phyloP scores from a whole-genome alignment of 805 yeast genomes.

The Saccharomycopsis sp. region DNA sequence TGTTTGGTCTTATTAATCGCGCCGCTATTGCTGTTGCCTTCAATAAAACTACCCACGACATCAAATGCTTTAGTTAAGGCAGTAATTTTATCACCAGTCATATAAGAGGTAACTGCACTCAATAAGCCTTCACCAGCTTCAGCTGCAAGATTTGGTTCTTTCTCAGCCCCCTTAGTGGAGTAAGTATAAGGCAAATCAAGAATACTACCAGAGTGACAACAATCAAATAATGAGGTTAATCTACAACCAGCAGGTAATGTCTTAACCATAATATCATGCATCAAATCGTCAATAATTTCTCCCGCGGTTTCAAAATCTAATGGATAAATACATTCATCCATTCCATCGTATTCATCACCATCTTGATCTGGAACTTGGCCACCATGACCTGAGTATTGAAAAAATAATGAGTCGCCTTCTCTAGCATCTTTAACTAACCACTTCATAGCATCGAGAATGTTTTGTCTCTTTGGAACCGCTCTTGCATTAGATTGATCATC shows the following conservation, averaged over 20 bases:
- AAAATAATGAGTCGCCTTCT: constrained; percentile 60
- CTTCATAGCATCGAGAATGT: constrained; percentile 61
- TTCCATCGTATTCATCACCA: constrained; percentile 60
- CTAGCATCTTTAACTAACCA: constrained; percentile 65
- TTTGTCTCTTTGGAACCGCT: constrained; percentile 50
- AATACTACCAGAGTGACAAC: constrained; percentile 82
- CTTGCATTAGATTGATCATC: constrained; percentile 36
- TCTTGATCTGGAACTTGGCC: constrained; percentile 53
- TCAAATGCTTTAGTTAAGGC: constrained; percentile 23
- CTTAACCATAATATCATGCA: constrained; percentile 65
- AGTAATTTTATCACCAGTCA: constrained; percentile 39
- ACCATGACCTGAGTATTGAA: constrained; percentile 76
- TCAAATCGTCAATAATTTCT: constrained; percentile 55
- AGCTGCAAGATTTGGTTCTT: constrained; percentile 62
- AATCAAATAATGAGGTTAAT: constrained; percentile 73
- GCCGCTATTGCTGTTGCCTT: constrained; percentile 12
- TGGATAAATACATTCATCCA: constrained; percentile 57
- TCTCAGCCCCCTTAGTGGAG: constrained; percentile 70
- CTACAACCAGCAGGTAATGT: constrained; percentile 69
- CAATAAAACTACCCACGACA: constrained; percentile 16
- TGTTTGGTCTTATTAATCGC: constrained; percentile 32
- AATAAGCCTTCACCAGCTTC: constrained; percentile 60
- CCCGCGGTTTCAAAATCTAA: constrained; percentile 57
- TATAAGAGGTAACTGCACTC: constrained; percentile 45
- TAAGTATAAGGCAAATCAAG: constrained; percentile 74